Evolutionary conservation across 495 filamentous ascomycete species (phyloP).

Genomic region (Venustampulla echinocandica): DNA sequence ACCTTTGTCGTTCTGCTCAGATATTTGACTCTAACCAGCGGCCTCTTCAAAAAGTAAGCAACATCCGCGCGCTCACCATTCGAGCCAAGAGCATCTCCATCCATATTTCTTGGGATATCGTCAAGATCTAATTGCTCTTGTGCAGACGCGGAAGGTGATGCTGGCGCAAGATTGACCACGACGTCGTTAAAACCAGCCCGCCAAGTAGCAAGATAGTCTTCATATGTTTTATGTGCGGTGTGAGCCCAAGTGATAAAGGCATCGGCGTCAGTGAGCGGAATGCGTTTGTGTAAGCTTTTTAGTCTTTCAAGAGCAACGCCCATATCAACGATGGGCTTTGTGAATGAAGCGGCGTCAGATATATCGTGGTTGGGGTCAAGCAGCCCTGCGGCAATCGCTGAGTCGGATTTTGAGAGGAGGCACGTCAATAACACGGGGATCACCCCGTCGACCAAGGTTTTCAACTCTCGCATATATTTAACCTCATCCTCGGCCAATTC

Average conservation of each 20-base stretch:
- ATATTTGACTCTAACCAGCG: conserved; percentile 80
- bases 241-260: conserved; percentile 73
- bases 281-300: conserved; percentile 66
- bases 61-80: conserved; percentile 90
- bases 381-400: conserved; percentile 56
- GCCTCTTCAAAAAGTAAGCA: conserved; percentile 82
- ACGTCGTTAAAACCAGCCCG: conserved; percentile 91
- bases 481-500: conserved; percentile 78
- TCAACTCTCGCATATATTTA: conserved; percentile 87
- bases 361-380: conserved; percentile 53
- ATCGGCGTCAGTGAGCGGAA: conserved; percentile 60
- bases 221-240: conserved; percentile 66
- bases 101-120: conserved; percentile 58
- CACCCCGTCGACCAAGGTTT: conserved; percentile 90
- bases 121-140: conserved; percentile 51
- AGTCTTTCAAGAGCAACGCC: conserved; percentile 81
- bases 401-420: conserved; percentile 66
- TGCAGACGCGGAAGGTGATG: conserved; percentile 28
- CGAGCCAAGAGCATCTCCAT: conserved; percentile 63
- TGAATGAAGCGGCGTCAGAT: conserved; percentile 42
- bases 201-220: conserved; percentile 85
- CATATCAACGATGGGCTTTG: conserved; percentile 90
- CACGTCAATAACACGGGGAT: conserved; percentile 86
- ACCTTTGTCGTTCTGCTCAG: conserved; percentile 71
- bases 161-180: conserved; percentile 82